These are phyloP conservation scores for Candida sojae DNA, from an alignment of 1,139 yeast species.

Conservation along the genomic window DNA sequence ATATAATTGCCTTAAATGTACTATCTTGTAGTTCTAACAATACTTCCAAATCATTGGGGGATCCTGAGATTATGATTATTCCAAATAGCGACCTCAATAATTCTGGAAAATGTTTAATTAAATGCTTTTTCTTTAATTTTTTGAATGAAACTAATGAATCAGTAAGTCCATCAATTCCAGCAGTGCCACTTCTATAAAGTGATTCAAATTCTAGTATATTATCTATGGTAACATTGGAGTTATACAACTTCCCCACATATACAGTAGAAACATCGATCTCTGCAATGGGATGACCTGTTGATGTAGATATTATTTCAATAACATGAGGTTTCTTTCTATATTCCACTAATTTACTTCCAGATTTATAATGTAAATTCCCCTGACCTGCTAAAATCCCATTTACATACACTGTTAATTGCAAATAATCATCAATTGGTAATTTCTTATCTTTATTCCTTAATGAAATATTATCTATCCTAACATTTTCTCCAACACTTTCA, in stretches of 20 bases:
- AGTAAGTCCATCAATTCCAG: conserved; percentile 48
- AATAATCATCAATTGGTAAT: conserved; percentile 50
- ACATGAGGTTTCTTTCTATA: conserved; percentile 37
- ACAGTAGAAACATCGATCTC: conserved; percentile 59
- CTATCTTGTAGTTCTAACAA: conserved; percentile 38
- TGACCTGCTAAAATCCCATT: conserved; percentile 67
- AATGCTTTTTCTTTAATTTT: conserved; percentile 46
- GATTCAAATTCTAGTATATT: conserved; percentile 59
- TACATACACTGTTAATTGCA: conserved; percentile 58
- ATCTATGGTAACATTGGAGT: conserved; percentile 60
- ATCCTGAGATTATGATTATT: conserved; percentile 32
- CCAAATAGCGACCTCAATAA: conserved; percentile 44
- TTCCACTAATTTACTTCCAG: conserved; percentile 44
- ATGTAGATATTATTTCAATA: conserved; percentile 36
- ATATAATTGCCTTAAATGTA: conserved; percentile 57
- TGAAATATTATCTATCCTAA: conserved; percentile 59
- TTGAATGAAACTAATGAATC: conserved; percentile 40
- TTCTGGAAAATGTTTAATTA: conserved; percentile 58
- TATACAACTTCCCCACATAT: conserved; percentile 71
- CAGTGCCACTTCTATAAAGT: conserved; percentile 40
- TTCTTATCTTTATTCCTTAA: conserved; percentile 32
- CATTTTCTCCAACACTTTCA: conserved; percentile 72
- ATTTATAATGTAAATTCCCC: conserved; percentile 45
- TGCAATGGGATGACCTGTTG: conserved; percentile 44
- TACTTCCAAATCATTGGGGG: conserved; percentile 19